Conservation (phyloP, 2,329 filamentous ascomycete genomes). For the Hymenoscyphus occultus region DNA sequence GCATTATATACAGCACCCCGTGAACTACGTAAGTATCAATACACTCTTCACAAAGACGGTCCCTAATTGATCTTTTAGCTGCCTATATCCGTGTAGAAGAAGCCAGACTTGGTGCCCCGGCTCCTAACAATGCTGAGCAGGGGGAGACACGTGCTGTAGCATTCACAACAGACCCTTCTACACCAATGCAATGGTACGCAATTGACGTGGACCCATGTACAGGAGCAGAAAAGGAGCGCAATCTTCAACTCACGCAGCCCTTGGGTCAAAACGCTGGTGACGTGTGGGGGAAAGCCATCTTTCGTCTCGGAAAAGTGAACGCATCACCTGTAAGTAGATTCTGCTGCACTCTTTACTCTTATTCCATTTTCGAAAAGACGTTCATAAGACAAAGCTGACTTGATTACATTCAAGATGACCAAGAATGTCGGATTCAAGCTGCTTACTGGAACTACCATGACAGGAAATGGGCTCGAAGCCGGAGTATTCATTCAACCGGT, state of each 20-base stretch:
- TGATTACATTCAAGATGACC: conserved; percentile 35
- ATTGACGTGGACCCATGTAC: conserved; percentile 45
- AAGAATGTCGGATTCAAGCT: conserved; percentile 37
- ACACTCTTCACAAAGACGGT: not conserved
- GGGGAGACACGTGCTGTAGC: conserved; percentile 35
- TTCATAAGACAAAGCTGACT: not conserved
- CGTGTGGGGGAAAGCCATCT: conserved; percentile 42
- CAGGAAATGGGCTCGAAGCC: conserved; percentile 40
- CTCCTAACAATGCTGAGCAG: conserved; percentile 37
- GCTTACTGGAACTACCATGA: conserved; percentile 36
- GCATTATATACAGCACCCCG: conserved; percentile 36
- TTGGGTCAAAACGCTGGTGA: conserved; percentile 26
- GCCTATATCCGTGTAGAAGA: conserved; percentile 44
- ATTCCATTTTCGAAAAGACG: not conserved
- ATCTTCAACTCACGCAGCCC: conserved; percentile 32
- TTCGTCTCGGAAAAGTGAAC: conserved; percentile 30
- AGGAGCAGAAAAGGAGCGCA: conserved; percentile 39
- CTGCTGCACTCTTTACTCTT: not conserved
- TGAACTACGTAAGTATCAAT: conserved; percentile 21
- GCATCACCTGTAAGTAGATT: conserved; percentile 32
- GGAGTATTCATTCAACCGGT: conserved; percentile 43
- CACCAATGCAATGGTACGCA: conserved; percentile 38
- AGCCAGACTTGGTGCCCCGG: conserved; percentile 41
- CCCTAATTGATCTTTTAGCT: conserved; percentile 16
- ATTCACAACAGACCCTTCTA: conserved; percentile 39